Conservation (phyloP, 2,329 filamentous ascomycete species). For the Dendrostoma leiphaemia region DNA sequence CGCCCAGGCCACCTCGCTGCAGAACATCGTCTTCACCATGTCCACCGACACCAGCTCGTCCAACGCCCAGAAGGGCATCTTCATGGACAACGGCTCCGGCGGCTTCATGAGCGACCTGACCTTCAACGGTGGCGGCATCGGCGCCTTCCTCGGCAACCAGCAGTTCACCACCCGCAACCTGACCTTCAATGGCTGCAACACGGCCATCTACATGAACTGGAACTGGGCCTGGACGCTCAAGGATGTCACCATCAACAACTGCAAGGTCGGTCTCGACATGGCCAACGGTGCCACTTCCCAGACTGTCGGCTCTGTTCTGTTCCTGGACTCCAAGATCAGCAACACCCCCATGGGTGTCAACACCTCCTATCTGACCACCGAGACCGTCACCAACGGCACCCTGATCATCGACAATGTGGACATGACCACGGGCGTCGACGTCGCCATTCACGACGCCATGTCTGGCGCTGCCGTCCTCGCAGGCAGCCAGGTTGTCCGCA, state of each 20-base stretch:
- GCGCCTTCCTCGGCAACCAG: constrained; percentile 80
- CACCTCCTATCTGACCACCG: constrained; percentile 66
- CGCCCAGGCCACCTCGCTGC: constrained; percentile 76
- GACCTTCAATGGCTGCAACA: constrained; percentile 78
- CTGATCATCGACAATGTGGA: constrained; percentile 89
- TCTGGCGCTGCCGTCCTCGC: constrained; percentile 61
- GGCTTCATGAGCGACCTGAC: constrained; percentile 80
- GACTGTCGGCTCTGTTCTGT: constrained; percentile 79
- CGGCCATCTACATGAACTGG: constrained; percentile 87
- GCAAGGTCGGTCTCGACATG: constrained; percentile 77
- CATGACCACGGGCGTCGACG: constrained; percentile 64
- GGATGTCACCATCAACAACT: constrained; percentile 70
- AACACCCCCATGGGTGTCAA: constrained; percentile 75
- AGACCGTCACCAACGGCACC: constrained; percentile 71
- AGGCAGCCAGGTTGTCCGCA: constrained; percentile 66
- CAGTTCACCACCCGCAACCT: constrained; percentile 85
- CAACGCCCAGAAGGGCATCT: constrained; percentile 74
- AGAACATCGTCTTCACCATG: constrained; percentile 83
- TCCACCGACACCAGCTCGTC: constrained; percentile 58
- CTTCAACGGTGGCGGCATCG: constrained; percentile 79
- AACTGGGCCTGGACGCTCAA: constrained; percentile 87
- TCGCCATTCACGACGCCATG: constrained; percentile 61
- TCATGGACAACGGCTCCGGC: constrained; percentile 82
- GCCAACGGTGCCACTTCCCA: constrained; percentile 61
- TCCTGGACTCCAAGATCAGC: constrained; percentile 77